Evolutionary conservation across 257 asterid genomes (phyloP), one percentile per base, ranked within the genome.

Genomic region (Fraxinus quadrangulata): DNA sequence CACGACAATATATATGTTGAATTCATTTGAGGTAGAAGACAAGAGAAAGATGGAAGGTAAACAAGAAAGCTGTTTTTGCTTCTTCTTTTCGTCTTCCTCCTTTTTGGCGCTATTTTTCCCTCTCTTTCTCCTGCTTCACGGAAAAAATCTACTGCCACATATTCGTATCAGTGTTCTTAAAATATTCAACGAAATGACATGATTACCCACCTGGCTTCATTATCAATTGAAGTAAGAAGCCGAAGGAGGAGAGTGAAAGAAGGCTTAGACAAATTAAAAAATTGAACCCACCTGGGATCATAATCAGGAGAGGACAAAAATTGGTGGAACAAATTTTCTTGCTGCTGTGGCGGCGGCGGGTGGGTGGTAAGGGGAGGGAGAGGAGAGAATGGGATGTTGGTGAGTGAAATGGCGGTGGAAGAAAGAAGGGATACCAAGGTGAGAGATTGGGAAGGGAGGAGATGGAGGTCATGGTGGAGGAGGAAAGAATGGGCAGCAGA

Each of bases 211-310:
- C 72, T 26, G 28, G 28, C 28, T 26, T 26, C 28, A 26, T 26
- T 26, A 26, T 26, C 28, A 26, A 26, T 26, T 26, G 28, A 26
- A 28, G 91, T 81, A 78, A 92, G 92, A 61, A 92, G 94, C 69
- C 92, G 93, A 11, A 92, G 91, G n/a, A 94, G 91, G 51, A 90
- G 96, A 66, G 93, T 90, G 74, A 94, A 94, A 0, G 97, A 92
- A 19, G 94, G 81, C 40, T 86, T 87, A 0, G 96, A 90, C 21
- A 94, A 83, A 78, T 89, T 91, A 77, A 91, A 94, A 80, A 84
- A 87, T n/a, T 89, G 89, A 75, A 83, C 80, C 99, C 99, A 94
- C 24, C 90, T 82, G 65, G 91, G 61, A 51, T 91, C 96, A 81
- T 86, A 75, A 54, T 91, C 97, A 2, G 87, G 78, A 24, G 91